These are phyloP conservation scores for Candida morakotiae DNA, from an alignment of 805 yeast species.

Conservation along the genomic window DNA sequence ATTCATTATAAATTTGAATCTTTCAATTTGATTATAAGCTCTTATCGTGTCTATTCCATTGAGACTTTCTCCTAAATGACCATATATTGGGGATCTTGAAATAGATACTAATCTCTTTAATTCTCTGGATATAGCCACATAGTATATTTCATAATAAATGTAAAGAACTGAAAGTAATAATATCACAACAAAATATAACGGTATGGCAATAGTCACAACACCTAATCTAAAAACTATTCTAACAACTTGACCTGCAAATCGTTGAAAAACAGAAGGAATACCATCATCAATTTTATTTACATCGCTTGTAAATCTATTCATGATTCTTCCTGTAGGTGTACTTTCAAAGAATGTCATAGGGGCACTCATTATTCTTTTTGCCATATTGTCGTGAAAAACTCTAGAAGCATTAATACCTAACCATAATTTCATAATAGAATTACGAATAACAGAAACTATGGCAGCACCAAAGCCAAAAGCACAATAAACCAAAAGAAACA, in stretches of 20 bases:
- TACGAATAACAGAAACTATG: conserved; percentile 41
- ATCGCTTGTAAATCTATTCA: conserved; percentile 64
- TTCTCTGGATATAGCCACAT: conserved; percentile 70
- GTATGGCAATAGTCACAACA: conserved; percentile 52
- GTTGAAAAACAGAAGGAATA: conserved; percentile 50
- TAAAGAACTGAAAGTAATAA: conserved; percentile 51
- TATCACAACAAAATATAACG: conserved; percentile 48
- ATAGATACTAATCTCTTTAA: conserved; percentile 68
- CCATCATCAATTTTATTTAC: conserved; percentile 52
- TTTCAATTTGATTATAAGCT: conserved; percentile 64
- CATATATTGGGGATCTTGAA: conserved; percentile 72
- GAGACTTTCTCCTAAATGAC: conserved; percentile 78
- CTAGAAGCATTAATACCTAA: conserved; percentile 57
- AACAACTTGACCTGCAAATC: conserved; percentile 42
- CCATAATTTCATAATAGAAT: conserved; percentile 46
- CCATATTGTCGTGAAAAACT: conserved; percentile 55
- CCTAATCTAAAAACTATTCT: conserved; percentile 46
- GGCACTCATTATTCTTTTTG: conserved; percentile 46
- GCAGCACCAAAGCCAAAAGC: conserved; percentile 52
- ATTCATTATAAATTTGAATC: conserved; percentile 57
- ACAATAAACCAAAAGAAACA: conserved; percentile 53
- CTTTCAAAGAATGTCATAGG: conserved; percentile 70
- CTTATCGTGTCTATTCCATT: conserved; percentile 74
- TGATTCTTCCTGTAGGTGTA: conserved; percentile 63
- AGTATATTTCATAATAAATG: conserved; percentile 65